A percentile compares a stretch with the other conserved stretches of the same genome.
Conservation (phyloP, 2,329 filamentous ascomycete genomes). For the Penicillium griseofulvum region DNA sequence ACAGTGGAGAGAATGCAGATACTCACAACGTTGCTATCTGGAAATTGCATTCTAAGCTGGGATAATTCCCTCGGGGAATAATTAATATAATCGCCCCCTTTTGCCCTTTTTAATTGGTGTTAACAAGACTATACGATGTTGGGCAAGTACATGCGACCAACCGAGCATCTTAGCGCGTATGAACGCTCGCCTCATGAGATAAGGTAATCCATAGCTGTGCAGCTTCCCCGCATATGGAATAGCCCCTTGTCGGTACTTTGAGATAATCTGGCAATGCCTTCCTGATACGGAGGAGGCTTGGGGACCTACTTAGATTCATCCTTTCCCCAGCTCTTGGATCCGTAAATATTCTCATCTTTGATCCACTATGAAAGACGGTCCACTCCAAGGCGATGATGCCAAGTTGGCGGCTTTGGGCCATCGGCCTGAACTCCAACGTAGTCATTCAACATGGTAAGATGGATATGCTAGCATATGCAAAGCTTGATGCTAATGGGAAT, state of each 20-base stretch:
- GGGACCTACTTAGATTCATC: background rate
- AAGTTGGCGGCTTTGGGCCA: slow-evolving; percentile 47
- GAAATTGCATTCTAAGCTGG: background rate
- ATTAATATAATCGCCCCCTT: too few species aligned
- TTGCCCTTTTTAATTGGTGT: background rate
- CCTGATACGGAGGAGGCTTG: slow-evolving; percentile 2
- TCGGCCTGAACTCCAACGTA: slow-evolving; percentile 56
- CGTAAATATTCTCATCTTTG: background rate
- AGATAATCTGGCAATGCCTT: slow-evolving; percentile 1
- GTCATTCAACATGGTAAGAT: slow-evolving; percentile 52
- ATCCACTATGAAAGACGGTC: slow-evolving; percentile 15
- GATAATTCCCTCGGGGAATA: background rate
- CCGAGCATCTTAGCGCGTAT: background rate
- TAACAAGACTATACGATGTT: background rate
- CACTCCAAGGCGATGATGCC: slow-evolving; percentile 22
- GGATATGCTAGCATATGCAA: background rate
- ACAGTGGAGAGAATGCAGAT: background rate
- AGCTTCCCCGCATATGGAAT: slow-evolving; percentile 5
- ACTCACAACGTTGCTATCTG: background rate
- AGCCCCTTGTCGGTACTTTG: background rate
- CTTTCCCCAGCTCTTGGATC: background rate
- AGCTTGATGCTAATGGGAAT: background rate
- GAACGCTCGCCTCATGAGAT: background rate
- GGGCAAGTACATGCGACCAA: slow-evolving; percentile 20
- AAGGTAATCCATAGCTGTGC: background rate